Evolutionary conservation across 495 filamentous ascomycete genomes (phyloP).

Genomic region (Rusavskia elegans): DNA sequence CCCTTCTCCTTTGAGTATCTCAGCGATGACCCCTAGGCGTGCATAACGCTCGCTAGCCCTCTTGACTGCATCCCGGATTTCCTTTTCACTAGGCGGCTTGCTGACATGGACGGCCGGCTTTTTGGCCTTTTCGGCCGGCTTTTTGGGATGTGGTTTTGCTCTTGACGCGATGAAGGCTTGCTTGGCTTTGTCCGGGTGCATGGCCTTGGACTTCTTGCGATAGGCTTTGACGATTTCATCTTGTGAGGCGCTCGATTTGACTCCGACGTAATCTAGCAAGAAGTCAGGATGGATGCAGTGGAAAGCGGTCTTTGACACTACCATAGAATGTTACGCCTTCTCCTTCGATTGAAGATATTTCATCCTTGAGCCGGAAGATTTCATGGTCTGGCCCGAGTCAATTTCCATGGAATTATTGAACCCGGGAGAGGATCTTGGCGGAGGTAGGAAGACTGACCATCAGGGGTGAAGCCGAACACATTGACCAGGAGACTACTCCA

Average conservation of each 20-base stretch:
- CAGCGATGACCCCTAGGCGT: constrained; percentile 65
- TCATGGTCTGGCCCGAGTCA: constrained; percentile 58
- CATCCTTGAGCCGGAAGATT: constrained; percentile 88
- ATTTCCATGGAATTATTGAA: background rate
- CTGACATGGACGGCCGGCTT: constrained; percentile 48
- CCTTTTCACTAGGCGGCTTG: constrained; percentile 52
- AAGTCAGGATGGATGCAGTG: background rate
- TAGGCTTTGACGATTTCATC: constrained; percentile 91
- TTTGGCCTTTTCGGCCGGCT: constrained; percentile 34
- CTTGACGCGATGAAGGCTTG: constrained; percentile 62
- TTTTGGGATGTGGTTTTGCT: constrained; percentile 39
- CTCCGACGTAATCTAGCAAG: constrained; percentile 57
- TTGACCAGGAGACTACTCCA: constrained; percentile 42
- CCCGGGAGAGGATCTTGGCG: no score
- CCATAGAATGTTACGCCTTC: constrained; percentile 78
- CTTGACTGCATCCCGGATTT: constrained; percentile 62
- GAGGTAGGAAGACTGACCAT: constrained; percentile 38
- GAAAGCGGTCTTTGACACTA: constrained; percentile 10
- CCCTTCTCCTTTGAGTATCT: constrained; percentile 62
- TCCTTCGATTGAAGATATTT: constrained; percentile 63
- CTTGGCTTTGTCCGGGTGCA: constrained; percentile 94
- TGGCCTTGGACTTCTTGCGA: constrained; percentile 60
- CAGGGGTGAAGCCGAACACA: constrained; percentile 66
- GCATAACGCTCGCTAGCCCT: constrained; percentile 64
- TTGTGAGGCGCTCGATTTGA: constrained; percentile 53